Evolutionary conservation across 495 filamentous ascomycete genomes (phyloP), one percentile per base, ranked within the genome.

Genomic region (Daldinia grandis): DNA sequence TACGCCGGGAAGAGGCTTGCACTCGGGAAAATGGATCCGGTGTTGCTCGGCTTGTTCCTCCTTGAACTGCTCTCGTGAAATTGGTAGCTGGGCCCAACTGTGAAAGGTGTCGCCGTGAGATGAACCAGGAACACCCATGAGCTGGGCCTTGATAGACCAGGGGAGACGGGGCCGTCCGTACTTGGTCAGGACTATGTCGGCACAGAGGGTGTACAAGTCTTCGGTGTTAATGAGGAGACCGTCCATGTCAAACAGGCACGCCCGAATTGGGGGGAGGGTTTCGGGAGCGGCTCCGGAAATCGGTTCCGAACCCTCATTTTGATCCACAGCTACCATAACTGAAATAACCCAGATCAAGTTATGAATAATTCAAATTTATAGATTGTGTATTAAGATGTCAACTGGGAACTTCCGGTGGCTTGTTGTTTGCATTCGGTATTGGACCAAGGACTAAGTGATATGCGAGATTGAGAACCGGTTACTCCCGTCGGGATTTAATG

Each of bases 221-320:
- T 95, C 93, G 24, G 90, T 89, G 81, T 95, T 87, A 73, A 97
- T 87, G 24, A 96, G 84, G 58, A 97, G 88, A 44, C 93, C 93
- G 76, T 97, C 93, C 92, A 96, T 93, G 84, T 97, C 93, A 78
- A 96, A 97, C 59, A 97, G 87, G 80, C 92, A 94, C 58, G 93
- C 93, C 56, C 90, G 86, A 58, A 96, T 86, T 54, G 87, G 87
- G 60, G 90, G 90, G 21, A 85, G 78, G 42, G 19, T 47, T 2
- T 47, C 19, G 19, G 42, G 7, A 47, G 19, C 3, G 4, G 24
- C 42, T 8, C 19, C 42, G 19, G 42, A 47, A 9, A 47, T 21
- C 8, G 8, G 8, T 21, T 10, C 42, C 8, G 42, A 19, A 14
- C 42, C 42, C 17, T 47, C 2, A 14, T 12, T 24, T 47, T 47